phyloP scores from a whole-genome alignment of 1,284 basidiomycete genomes.

The Thecaphora thlaspeos region DNA sequence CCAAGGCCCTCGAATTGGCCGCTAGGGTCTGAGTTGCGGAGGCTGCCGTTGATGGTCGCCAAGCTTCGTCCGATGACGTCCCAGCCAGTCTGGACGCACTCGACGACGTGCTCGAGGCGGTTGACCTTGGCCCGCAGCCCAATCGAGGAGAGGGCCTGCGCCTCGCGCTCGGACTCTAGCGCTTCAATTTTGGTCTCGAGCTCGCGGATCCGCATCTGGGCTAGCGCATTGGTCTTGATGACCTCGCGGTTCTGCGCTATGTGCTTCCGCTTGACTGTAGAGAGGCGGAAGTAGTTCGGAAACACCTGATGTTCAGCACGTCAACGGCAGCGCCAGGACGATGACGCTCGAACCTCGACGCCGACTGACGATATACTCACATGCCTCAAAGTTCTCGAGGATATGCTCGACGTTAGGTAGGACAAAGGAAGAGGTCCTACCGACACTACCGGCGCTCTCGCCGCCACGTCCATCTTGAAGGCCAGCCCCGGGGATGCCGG shows the following conservation, averaged over 20 bases:
- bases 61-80: slow-evolving; percentile 42
- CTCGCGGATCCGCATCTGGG: slow-evolving; percentile 48
- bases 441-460: background rate
- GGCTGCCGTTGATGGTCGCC: slow-evolving; percentile 3
- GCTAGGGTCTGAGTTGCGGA: background rate
- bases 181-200: slow-evolving; percentile 44
- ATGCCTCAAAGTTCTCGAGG: slow-evolving; percentile 51
- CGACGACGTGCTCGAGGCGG: slow-evolving; percentile 40
- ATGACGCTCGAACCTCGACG: too few relatives aligned
- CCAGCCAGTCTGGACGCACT: slow-evolving; percentile 41
- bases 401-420: slow-evolving; percentile 46
- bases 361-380: too few relatives aligned
- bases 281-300: too few relatives aligned
- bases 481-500: too few relatives aligned
- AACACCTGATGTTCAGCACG: too few relatives aligned
- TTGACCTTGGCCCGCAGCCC: slow-evolving; percentile 28
- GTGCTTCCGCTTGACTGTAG: slow-evolving; percentile 51
- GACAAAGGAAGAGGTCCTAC: slow-evolving; percentile 19
- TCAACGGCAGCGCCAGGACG: too few relatives aligned
- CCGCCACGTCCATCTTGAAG: background rate
- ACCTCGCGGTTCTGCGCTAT: slow-evolving; percentile 55
- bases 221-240: slow-evolving; percentile 49
- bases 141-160: slow-evolving; percentile 19
- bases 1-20: background rate
- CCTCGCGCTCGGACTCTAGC: slow-evolving; percentile 42